Evolutionary conservation across 129 eudicot genomes (phyloP).

Genomic region (Mikania micrantha): DNA sequence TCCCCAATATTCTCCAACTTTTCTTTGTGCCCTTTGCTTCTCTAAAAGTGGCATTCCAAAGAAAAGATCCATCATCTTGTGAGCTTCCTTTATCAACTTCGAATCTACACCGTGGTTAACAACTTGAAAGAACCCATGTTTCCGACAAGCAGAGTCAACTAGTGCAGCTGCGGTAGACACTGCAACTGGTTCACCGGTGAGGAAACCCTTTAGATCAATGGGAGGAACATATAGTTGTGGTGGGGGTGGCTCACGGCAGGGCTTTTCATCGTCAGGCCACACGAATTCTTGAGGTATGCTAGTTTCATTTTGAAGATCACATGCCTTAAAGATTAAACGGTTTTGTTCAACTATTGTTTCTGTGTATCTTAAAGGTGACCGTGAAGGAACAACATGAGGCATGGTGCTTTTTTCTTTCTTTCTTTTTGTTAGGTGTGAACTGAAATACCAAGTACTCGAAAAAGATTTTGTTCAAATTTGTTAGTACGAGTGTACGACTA

Average conservation of each 20-base stretch:
- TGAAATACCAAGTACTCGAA: slow-evolving; percentile 20
- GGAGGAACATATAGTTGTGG: slow-evolving; percentile 48
- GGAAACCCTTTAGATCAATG: slow-evolving; percentile 52
- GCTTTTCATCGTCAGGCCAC: slow-evolving; percentile 79
- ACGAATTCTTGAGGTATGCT: slow-evolving; percentile 66
- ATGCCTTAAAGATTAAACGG: slow-evolving; percentile 45
- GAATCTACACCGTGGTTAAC: slow-evolving; percentile 67
- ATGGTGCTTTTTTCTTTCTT: background rate
- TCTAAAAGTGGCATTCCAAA: slow-evolving; percentile 47
- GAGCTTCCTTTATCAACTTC: slow-evolving; percentile 50
- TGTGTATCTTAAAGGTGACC: background rate
- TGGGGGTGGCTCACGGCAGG: slow-evolving; percentile 37
- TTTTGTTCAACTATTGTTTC: slow-evolving; percentile 14
- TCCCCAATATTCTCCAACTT: slow-evolving; percentile 56
- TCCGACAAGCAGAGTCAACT: slow-evolving; percentile 49
- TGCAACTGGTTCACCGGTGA: slow-evolving; percentile 45
- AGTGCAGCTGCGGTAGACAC: slow-evolving; percentile 36
- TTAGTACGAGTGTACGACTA: slow-evolving; percentile 12
- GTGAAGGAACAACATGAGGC: slow-evolving; percentile 21
- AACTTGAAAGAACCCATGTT: slow-evolving; percentile 65
- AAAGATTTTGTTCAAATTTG: slow-evolving; percentile 25
- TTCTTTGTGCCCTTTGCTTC: slow-evolving; percentile 53
- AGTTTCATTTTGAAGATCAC: slow-evolving; percentile 36
- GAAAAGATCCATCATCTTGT: slow-evolving; percentile 38
- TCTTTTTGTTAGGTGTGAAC: background rate